These are phyloP conservation scores for Salix brachista DNA, from an alignment of 345 rosid genomes.

Conservation along the genomic window DNA sequence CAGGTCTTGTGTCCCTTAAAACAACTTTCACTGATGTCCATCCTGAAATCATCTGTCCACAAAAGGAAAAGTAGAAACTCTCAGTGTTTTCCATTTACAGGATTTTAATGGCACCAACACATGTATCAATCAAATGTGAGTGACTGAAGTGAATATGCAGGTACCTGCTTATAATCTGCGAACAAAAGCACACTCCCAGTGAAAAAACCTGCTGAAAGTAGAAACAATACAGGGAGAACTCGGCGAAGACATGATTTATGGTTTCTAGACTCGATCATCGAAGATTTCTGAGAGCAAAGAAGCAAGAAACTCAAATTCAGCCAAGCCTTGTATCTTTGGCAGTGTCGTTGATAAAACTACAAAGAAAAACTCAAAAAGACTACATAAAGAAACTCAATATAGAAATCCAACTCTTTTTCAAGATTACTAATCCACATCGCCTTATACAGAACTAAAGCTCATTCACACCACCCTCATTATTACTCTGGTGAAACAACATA, in stretches of 20 bases:
- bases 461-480: too few relatives aligned
- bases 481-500: too few relatives aligned
- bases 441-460: too few relatives aligned
- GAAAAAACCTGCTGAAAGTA: constrained; percentile 44
- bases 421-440: too few relatives aligned
- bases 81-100: background rate
- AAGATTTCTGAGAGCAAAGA: constrained; percentile 28
- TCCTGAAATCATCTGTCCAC: background rate
- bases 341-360: too few relatives aligned
- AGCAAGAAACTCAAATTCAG: background rate
- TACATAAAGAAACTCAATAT: too few relatives aligned
- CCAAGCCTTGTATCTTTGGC: too few relatives aligned
- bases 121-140: background rate
- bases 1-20: constrained; percentile 16
- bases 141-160: background rate
- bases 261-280: constrained; percentile 32
- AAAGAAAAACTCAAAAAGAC: too few relatives aligned
- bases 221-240: constrained; percentile 30
- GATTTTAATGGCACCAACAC: background rate
- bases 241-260: constrained; percentile 30
- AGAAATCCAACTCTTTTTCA: too few relatives aligned
- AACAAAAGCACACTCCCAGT: constrained; percentile 42
- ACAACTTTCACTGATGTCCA: background rate
- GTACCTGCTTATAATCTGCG: constrained; percentile 44
- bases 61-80: background rate